Conservation (phyloP, 225 moss, liverwort and hornwort genomes). For the Asterella californica region DNA sequence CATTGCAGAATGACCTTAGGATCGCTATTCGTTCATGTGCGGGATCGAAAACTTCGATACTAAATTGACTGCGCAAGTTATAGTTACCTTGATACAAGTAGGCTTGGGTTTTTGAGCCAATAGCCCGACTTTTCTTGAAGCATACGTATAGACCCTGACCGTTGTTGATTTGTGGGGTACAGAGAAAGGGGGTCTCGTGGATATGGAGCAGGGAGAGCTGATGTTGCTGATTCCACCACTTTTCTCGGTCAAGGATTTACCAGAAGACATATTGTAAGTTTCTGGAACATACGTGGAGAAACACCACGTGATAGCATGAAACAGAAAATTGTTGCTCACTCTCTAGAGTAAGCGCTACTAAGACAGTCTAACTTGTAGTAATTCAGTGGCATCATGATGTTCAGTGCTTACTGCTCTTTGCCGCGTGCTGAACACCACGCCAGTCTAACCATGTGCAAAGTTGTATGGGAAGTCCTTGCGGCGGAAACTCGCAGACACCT, state of each 20-base stretch:
- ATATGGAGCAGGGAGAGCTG: constrained; percentile 75
- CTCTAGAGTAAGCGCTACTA: not conserved
- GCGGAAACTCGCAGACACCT: not conserved
- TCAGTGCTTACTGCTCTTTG: not conserved
- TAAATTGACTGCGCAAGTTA: not conserved
- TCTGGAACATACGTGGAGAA: not conserved
- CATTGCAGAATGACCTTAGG: not conserved
- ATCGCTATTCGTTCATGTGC: not conserved
- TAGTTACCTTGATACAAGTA: not conserved
- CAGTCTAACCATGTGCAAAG: not conserved
- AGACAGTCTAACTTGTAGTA: not conserved
- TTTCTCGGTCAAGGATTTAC: constrained; percentile 95
- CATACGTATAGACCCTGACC: not conserved
- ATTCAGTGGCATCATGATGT: not conserved
- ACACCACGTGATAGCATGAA: too few relatives aligned
- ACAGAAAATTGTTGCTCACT: not conserved
- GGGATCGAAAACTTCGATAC: not conserved
- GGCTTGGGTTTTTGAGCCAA: not conserved
- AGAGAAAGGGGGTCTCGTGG: constrained; percentile 59
- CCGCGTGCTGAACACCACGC: not conserved
- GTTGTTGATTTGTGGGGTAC: constrained; percentile 8
- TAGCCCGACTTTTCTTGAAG: not conserved
- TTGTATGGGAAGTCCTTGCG: not conserved
- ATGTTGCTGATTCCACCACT: constrained; percentile 98
- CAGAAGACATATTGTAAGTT: constrained; percentile 82